These are phyloP conservation scores for Chaetomium olivaceum DNA, from an alignment of 2,329 filamentous ascomycete species.

Conservation along the genomic window DNA sequence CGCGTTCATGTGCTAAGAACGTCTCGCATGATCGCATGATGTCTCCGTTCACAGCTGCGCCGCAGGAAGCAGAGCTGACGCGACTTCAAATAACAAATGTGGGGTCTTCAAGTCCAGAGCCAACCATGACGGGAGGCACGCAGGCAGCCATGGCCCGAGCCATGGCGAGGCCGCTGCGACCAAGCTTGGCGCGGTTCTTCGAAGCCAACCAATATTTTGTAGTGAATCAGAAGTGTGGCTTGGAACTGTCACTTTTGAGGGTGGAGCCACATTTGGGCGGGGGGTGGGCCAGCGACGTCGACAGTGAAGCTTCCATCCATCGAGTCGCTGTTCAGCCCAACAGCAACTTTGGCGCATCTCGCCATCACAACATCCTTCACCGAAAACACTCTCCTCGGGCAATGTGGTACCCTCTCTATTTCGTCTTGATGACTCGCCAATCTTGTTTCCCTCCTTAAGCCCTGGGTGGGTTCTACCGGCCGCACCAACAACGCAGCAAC, in stretches of 20 bases:
- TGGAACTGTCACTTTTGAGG: background rate
- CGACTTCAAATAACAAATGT: background rate
- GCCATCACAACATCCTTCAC: background rate
- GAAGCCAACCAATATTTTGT: constrained; percentile 1
- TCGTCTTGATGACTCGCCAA: background rate
- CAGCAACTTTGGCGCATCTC: background rate
- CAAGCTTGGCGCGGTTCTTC: background rate
- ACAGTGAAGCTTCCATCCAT: background rate
- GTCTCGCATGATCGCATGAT: no score
- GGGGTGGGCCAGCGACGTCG: background rate
- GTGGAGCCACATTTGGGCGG: background rate
- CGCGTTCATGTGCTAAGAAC: background rate
- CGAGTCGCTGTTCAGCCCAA: background rate
- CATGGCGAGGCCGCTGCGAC: no score
- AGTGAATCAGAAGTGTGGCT: background rate
- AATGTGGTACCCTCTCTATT: background rate
- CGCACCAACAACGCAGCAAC: background rate
- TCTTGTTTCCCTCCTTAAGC: background rate
- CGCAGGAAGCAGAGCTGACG: background rate
- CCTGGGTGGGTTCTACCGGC: background rate
- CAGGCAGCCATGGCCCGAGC: no score
- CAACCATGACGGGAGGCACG: background rate
- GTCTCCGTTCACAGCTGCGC: background rate
- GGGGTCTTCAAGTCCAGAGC: background rate
- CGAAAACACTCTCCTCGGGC: background rate